Base-by-base conservation (phyloP, 2,329 filamentous ascomycete genomes). In the Fusarium haematococcum region DNA sequence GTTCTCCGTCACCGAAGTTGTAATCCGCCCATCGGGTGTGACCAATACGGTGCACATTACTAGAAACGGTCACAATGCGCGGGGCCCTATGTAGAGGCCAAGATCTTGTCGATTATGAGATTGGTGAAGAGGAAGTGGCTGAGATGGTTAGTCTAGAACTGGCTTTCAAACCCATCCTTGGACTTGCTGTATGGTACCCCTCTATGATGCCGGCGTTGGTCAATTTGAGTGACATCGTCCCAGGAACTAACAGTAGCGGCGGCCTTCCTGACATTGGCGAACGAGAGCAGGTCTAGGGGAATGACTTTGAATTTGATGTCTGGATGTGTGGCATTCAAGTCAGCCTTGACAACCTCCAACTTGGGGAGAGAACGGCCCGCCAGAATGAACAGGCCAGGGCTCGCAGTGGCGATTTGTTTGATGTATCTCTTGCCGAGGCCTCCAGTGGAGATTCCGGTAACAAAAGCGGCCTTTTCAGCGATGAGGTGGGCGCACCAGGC, bases 121-220 rank as follows among this genome's bases (percentile, higher is more conserved):
- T 74, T 69, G 16, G 74, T 59, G 1, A 76, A 25, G 10, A 76
- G 59, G 11, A 76, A 76, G 27, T 76, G 75, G 7, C 68, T 67
- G 2, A 76, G 23, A 2, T 76, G 74, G 23, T 76, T 76, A 7
- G 69, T 71, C 45, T 59, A 64, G 5, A 74, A 75, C 18, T 76
- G 75, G 13, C 67, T 37, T 10, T 76, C 75, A 32, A 67, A 64
- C 8, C 75, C 73, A 8, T 76, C 74, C 2, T 41, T 25, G n/a
- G 73, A 74, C 8, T 43, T 39, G 4, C 64, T 54, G 11, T 58
- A 41, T 3, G 61, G 70, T 3, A 74, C 33, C 5, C 61, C 25
- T 25, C 68, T 64, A 72, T 72, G 14, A 76, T 65, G 27, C 78
- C 78, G 1, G 78, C 77, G 16, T 80, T 80, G 64, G 37, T 79